phyloP scores from a whole-genome alignment of 2,329 filamentous ascomycete species.

The Seiridium unicorne region DNA sequence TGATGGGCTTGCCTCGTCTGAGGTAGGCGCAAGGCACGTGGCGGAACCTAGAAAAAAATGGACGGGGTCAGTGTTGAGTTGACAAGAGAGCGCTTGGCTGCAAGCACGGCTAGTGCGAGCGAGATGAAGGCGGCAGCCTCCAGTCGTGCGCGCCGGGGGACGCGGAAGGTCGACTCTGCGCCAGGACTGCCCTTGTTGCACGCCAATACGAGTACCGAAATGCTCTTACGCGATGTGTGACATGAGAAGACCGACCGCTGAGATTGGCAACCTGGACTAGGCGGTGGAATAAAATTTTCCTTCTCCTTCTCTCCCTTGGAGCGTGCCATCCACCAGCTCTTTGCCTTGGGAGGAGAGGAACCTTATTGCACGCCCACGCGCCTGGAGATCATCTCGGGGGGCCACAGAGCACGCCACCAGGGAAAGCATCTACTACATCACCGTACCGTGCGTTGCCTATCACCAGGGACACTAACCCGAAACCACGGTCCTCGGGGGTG shows the following conservation, averaged over 20 bases:
- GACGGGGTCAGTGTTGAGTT: neutral
- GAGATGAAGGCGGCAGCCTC: neutral
- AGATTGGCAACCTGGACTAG: too few relatives aligned
- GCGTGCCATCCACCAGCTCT: too few relatives aligned
- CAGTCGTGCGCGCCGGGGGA: neutral
- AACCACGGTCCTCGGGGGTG: too few relatives aligned
- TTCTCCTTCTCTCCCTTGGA: neutral
- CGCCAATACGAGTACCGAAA: neutral
- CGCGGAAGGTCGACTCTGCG: neutral
- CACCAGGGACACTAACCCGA: too few relatives aligned
- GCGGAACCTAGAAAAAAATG: slow-evolving; percentile 1
- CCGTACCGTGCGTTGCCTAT: too few relatives aligned
- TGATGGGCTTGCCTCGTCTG: slow-evolving; percentile 1
- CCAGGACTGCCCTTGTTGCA: neutral
- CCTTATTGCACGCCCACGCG: too few relatives aligned
- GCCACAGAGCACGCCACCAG: too few relatives aligned
- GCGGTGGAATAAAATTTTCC: neutral
- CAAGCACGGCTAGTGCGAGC: neutral
- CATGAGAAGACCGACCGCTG: neutral
- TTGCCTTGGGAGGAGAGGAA: too few relatives aligned
- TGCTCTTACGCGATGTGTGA: neutral
- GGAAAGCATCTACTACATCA: too few relatives aligned
- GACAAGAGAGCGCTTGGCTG: too few relatives aligned
- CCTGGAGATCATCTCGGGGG: too few relatives aligned
- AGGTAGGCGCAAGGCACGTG: neutral